phyloP scores from a whole-genome alignment of 345 rosid species.

The Orychophragmus violaceus region DNA sequence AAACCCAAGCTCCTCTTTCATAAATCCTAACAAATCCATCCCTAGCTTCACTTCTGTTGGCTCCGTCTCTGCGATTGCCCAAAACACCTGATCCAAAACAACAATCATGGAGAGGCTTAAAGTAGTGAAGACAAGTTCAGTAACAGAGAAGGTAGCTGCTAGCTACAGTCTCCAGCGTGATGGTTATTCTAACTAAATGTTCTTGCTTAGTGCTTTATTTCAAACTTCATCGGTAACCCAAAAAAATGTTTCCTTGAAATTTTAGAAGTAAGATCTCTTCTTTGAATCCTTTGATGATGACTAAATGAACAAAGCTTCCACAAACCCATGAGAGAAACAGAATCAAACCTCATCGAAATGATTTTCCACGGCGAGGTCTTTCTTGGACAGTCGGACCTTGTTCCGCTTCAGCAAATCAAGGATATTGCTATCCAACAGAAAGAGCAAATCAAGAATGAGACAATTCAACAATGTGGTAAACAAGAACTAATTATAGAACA shows the following conservation, averaged over 20 bases:
- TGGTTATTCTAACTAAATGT: not conserved
- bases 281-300: no score
- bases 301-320: not conserved
- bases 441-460: slow-evolving; percentile 16
- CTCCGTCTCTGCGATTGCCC: slow-evolving; percentile 41
- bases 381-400: slow-evolving; percentile 29
- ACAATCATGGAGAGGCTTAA: not conserved
- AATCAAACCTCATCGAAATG: slow-evolving; percentile 61
- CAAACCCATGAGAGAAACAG: not conserved
- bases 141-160: slow-evolving; percentile 5
- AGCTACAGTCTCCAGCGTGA: not conserved
- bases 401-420: slow-evolving; percentile 61
- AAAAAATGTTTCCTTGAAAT: not conserved
- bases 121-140: not conserved
- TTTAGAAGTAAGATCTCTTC: not conserved
- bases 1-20: slow-evolving; percentile 58
- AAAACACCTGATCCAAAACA: slow-evolving; percentile 43
- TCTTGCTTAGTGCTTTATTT: not conserved
- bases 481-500: not conserved
- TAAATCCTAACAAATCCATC: slow-evolving; percentile 47
- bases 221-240: not conserved
- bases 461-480: not conserved
- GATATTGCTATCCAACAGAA: slow-evolving; percentile 38
- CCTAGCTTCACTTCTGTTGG: slow-evolving; percentile 46
- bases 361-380: slow-evolving; percentile 46